phyloP scores from a whole-genome alignment of 2,329 filamentous ascomycete genomes.

The Penicillium paneum region DNA sequence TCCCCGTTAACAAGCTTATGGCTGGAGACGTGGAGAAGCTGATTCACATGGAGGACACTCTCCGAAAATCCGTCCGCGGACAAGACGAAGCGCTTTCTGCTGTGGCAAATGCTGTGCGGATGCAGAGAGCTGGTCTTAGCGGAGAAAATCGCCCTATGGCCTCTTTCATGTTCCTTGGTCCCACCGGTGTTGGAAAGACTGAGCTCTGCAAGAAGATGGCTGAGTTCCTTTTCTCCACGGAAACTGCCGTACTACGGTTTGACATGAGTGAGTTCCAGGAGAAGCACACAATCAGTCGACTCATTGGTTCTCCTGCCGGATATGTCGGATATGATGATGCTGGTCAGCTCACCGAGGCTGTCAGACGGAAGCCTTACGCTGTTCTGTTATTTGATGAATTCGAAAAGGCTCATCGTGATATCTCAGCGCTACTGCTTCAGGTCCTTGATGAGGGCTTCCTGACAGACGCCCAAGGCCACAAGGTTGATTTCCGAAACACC shows the following conservation, averaged over 20 bases:
- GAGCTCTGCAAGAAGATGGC: conserved; percentile 97
- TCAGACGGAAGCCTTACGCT: conserved; percentile 90
- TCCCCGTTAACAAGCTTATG: conserved; percentile 88
- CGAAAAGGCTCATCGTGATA: conserved; percentile 94
- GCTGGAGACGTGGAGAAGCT: conserved; percentile 92
- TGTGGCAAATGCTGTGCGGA: conserved; percentile 86
- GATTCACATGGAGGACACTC: conserved; percentile 88
- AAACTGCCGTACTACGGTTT: conserved; percentile 85
- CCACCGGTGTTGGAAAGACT: conserved; percentile 95
- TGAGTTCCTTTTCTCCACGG: conserved; percentile 86
- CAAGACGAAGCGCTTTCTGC: conserved; percentile 91
- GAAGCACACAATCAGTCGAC: conserved; percentile 88
- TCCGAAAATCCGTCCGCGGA: conserved; percentile 79
- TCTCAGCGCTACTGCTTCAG: conserved; percentile 85
- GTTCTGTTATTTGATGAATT: conserved; percentile 96
- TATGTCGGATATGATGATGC: conserved; percentile 97
- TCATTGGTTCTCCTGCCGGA: conserved; percentile 89
- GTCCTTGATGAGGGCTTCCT: conserved; percentile 95
- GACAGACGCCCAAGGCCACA: conserved; percentile 92
- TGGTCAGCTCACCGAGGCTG: conserved; percentile 91
- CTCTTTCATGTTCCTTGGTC: conserved; percentile 96
- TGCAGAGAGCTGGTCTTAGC: conserved; percentile 87
- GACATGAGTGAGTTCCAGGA: conserved; percentile 99
- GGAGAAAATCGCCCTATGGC: conserved; percentile 89
- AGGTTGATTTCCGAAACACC: conserved; percentile 94